A percentile compares a stretch with the other conserved stretches of the same genome.
phyloP scores from a whole-genome alignment of 2,329 filamentous ascomycete species.

The Cladosporium halotolerans region DNA sequence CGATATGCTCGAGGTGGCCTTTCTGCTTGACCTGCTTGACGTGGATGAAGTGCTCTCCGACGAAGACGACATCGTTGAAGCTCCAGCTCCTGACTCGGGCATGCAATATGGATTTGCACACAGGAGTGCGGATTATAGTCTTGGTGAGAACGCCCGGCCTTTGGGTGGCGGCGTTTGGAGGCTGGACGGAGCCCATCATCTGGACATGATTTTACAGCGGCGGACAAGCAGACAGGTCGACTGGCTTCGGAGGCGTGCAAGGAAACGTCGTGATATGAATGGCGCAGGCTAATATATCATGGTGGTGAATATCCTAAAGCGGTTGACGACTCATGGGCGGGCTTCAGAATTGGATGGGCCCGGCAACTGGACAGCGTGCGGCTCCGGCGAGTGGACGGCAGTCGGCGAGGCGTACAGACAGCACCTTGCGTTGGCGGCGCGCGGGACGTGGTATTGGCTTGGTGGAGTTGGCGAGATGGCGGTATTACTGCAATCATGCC shows the following conservation, averaged over 20 bases:
- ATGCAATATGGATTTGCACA: constrained; percentile 70
- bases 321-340: too few relatives aligned
- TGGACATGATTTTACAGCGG: background rate
- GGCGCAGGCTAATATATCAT: too few relatives aligned
- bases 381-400: too few relatives aligned
- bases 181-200: constrained; percentile 7
- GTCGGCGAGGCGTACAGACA: too few relatives aligned
- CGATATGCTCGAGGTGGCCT: constrained; percentile 67
- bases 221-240: background rate
- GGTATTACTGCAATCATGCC: too few relatives aligned
- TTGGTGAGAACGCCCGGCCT: constrained; percentile 63
- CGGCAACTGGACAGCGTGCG: too few relatives aligned
- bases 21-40: constrained; percentile 60
- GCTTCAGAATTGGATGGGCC: too few relatives aligned
- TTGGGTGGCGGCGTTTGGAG: background rate
- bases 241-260: background rate
- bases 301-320: too few relatives aligned
- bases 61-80: constrained; percentile 77
- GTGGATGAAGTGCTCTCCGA: constrained; percentile 76
- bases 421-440: too few relatives aligned
- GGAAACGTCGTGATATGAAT: background rate
- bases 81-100: constrained; percentile 65
- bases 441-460: too few relatives aligned
- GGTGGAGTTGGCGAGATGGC: too few relatives aligned
- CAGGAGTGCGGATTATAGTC: constrained; percentile 70